Evolutionary conservation across 1,139 yeast species (phyloP).

Genomic region (Suhomyces terraborum): DNA sequence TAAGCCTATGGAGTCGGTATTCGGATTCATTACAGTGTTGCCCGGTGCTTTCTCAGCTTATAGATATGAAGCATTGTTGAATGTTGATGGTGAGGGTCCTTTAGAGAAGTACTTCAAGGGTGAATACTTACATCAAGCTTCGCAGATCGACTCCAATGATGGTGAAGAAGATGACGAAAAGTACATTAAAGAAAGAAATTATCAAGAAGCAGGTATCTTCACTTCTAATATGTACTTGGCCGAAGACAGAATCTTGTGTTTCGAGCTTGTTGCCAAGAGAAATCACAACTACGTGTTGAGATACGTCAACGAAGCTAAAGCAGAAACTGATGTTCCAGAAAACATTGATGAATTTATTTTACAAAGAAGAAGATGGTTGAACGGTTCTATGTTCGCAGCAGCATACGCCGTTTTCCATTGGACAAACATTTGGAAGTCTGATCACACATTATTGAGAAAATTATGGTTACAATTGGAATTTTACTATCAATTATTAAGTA

Average conservation of each 20-base stretch:
- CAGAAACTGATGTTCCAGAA: constrained; percentile 85
- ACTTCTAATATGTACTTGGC: constrained; percentile 85
- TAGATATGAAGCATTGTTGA: constrained; percentile 68
- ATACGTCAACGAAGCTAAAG: constrained; percentile 75
- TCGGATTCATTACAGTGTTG: constrained; percentile 78
- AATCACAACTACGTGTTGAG: constrained; percentile 62
- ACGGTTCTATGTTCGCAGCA: constrained; percentile 84
- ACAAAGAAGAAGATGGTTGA: constrained; percentile 83
- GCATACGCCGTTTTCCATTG: constrained; percentile 73
- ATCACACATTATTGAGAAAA: constrained; percentile 64
- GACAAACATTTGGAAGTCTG: constrained; percentile 68
- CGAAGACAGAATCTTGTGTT: constrained; percentile 81
- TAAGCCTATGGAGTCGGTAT: constrained; percentile 81
- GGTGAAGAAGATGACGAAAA: constrained; percentile 45
- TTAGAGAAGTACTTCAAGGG: constrained; percentile 79
- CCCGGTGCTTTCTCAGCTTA: constrained; percentile 92
- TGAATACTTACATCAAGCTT: constrained; percentile 62
- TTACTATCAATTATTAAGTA: constrained; percentile 63
- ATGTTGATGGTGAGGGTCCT: constrained; percentile 69
- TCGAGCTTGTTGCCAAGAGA: constrained; percentile 76
- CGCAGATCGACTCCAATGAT: constrained; percentile 31
- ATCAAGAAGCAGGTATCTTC: constrained; percentile 62
- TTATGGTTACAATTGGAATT: constrained; percentile 68
- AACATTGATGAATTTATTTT: constrained; percentile 68
- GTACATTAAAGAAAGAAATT: constrained; percentile 44